These are phyloP conservation scores for Brassica nigra DNA, from an alignment of 345 rosid species.

Conservation along the genomic window DNA sequence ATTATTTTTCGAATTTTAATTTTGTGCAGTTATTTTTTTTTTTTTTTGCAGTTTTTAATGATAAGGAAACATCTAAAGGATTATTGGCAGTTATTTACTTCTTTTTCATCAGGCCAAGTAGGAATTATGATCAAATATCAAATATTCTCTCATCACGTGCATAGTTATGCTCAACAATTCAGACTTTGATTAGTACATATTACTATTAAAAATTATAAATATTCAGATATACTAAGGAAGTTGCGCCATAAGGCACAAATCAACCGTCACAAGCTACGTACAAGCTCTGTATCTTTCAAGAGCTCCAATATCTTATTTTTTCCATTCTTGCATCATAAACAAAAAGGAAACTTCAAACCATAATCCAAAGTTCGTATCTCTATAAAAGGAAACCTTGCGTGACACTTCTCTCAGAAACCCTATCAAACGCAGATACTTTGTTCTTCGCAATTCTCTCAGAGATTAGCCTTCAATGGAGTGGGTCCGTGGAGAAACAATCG, in stretches of 20 bases:
- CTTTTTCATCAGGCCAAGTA: no score
- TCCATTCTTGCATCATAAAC: not conserved
- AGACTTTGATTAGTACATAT: no score
- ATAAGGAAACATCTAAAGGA: no score
- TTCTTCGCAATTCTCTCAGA: not conserved
- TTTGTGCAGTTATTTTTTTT: no score
- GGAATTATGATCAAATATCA: no score
- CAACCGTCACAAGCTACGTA: constrained; percentile 30
- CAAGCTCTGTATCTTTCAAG: constrained; percentile 24
- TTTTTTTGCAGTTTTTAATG: no score
- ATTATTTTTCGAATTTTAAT: no score
- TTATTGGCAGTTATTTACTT: no score
- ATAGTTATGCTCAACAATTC: no score
- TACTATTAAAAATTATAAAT: no score
- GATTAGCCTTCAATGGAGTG: constrained; percentile 49
- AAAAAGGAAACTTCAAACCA: not conserved
- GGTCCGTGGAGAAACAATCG: constrained; percentile 67
- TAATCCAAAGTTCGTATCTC: not conserved
- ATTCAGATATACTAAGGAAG: constrained; percentile 9
- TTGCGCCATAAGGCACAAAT: constrained; percentile 23
- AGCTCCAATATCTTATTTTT: constrained; percentile 1
- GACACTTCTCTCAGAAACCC: not conserved
- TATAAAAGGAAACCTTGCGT: constrained; percentile 18
- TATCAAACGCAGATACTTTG: not conserved
- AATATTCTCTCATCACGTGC: no score